A percentile compares a stretch with the other conserved stretches of the same genome.
phyloP scores from a whole-genome alignment of 1,284 basidiomycete species.

The Trichosporon sp. region DNA sequence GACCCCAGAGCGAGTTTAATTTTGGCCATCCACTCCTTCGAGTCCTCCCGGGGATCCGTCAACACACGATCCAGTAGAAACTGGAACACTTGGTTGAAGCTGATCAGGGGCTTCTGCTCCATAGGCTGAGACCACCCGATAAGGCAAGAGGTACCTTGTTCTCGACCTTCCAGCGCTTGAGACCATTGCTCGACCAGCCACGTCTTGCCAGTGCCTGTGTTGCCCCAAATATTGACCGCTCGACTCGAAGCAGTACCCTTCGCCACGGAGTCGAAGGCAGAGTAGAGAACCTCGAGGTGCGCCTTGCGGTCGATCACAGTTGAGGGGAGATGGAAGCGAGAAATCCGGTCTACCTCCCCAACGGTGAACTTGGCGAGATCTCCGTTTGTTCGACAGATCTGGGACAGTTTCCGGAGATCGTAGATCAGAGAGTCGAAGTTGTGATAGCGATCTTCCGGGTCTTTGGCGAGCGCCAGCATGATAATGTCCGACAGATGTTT shows the following conservation, averaged over 20 bases:
- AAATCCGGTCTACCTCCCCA: slow-evolving; percentile 45
- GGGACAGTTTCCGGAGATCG: slow-evolving; percentile 42
- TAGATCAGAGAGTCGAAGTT: slow-evolving; percentile 42
- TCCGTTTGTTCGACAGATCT: slow-evolving; percentile 36
- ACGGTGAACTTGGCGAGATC: slow-evolving; percentile 43
- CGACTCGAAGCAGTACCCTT: slow-evolving; percentile 19
- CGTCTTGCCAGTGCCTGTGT: slow-evolving; percentile 49
- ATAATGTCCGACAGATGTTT: slow-evolving; percentile 47
- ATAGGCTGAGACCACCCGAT: slow-evolving; percentile 44
- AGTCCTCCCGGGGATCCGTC: slow-evolving; percentile 47
- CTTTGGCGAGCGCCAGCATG: slow-evolving; percentile 45
- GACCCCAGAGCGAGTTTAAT: slow-evolving; percentile 40
- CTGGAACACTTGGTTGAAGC: slow-evolving; percentile 50
- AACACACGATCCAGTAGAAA: slow-evolving; percentile 46
- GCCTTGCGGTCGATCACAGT: slow-evolving; percentile 40
- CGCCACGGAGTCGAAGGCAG: slow-evolving; percentile 30
- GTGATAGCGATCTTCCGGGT: slow-evolving; percentile 47
- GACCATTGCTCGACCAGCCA: slow-evolving; percentile 45
- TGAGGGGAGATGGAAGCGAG: slow-evolving; percentile 41
- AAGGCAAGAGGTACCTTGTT: slow-evolving; percentile 30
- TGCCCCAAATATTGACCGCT: slow-evolving; percentile 44
- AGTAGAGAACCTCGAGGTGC: slow-evolving; percentile 36
- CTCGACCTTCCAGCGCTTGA: slow-evolving; percentile 29
- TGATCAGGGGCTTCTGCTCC: slow-evolving; percentile 47
- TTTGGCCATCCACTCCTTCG: slow-evolving; percentile 38